These are phyloP conservation scores for Suillus decipiens DNA, from an alignment of 768 basidiomycete genomes.

Conservation along the genomic window DNA sequence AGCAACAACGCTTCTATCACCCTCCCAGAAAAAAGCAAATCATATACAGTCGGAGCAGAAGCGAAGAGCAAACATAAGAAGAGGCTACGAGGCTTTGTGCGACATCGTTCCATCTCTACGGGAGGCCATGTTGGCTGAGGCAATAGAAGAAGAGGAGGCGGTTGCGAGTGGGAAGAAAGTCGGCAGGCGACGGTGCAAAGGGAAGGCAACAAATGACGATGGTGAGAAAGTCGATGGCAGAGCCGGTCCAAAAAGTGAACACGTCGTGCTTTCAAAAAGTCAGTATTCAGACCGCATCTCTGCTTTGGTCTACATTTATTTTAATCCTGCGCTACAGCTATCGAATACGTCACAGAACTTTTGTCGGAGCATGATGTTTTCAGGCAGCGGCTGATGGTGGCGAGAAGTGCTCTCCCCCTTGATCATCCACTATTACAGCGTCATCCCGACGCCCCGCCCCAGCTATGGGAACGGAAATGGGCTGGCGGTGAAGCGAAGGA, in stretches of 20 bases:
- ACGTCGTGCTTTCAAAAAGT: constrained; percentile 88
- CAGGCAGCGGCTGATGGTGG: constrained; percentile 57
- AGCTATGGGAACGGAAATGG: constrained; percentile 85
- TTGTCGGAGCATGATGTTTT: constrained; percentile 60
- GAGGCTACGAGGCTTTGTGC: constrained; percentile 88
- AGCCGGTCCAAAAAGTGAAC: constrained; percentile 89
- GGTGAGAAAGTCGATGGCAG: constrained; percentile 77
- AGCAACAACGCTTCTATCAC: constrained; percentile 54
- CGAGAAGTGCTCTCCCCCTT: constrained; percentile 56
- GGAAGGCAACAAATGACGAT: constrained; percentile 45
- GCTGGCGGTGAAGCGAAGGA: constrained; percentile 65
- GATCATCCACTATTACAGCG: constrained; percentile 57
- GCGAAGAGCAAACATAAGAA: constrained; percentile 85
- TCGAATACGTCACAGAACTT: constrained; percentile 78
- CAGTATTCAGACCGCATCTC: constrained; percentile 31
- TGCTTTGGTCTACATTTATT: constrained; percentile 8
- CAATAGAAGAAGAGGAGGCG: constrained; percentile 58
- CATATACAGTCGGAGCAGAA: constrained; percentile 96
- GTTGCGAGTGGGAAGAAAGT: constrained; percentile 34
- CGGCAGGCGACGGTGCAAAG: constrained; percentile 39
- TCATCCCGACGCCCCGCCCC: constrained; percentile 30
- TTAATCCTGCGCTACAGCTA: constrained; percentile 51
- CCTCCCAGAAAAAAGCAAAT: constrained; percentile 89
- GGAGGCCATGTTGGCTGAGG: constrained; percentile 66
- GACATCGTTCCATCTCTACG: constrained; percentile 78